These are phyloP conservation scores for Arthrobotrys entomopaga DNA, from an alignment of 2,329 filamentous ascomycete genomes.

Conservation along the genomic window DNA sequence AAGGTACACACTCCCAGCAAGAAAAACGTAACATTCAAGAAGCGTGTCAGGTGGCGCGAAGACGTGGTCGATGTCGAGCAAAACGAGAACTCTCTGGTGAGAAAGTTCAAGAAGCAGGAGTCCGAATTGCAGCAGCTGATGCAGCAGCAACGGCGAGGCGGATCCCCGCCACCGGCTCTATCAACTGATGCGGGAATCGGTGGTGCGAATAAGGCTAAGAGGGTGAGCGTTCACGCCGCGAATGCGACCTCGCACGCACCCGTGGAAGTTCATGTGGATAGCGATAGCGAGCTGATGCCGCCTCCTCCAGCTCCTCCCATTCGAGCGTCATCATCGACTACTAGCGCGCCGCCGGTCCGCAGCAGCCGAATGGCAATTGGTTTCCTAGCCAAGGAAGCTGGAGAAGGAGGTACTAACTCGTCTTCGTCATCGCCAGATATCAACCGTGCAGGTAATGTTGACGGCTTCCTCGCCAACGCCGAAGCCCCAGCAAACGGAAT, in stretches of 20 bases:
- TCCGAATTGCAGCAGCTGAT: slow-evolving; percentile 69
- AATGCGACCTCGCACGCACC: slow-evolving; percentile 38
- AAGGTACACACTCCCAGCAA: slow-evolving; percentile 62
- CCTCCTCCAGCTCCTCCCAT: slow-evolving; percentile 48
- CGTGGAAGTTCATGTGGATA: slow-evolving; percentile 54
- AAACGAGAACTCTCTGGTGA: slow-evolving; percentile 75
- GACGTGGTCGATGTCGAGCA: slow-evolving; percentile 79
- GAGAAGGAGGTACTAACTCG: slow-evolving; percentile 55
- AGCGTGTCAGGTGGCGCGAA: slow-evolving; percentile 89
- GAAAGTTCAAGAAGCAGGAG: slow-evolving; percentile 79
- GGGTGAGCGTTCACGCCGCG: slow-evolving; percentile 35
- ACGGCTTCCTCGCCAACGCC: slow-evolving; percentile 20
- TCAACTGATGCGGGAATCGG: slow-evolving; percentile 36
- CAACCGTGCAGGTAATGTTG: slow-evolving; percentile 45
- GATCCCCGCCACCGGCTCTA: slow-evolving; percentile 37
- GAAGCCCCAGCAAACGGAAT: slow-evolving; percentile 10
- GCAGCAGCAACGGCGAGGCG: slow-evolving; percentile 61
- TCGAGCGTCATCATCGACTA: slow-evolving; percentile 46
- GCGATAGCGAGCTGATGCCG: slow-evolving; percentile 53
- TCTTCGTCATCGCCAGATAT: slow-evolving; percentile 53
- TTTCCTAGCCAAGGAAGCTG: slow-evolving; percentile 54
- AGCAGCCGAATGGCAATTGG: slow-evolving; percentile 55
- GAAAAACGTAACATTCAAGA: slow-evolving; percentile 69
- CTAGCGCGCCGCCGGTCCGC: slow-evolving; percentile 55
- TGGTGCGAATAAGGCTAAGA: slow-evolving; percentile 49